These are phyloP conservation scores for Clohesyomyces aquaticus DNA, from an alignment of 495 filamentous ascomycete genomes.

Conservation along the genomic window DNA sequence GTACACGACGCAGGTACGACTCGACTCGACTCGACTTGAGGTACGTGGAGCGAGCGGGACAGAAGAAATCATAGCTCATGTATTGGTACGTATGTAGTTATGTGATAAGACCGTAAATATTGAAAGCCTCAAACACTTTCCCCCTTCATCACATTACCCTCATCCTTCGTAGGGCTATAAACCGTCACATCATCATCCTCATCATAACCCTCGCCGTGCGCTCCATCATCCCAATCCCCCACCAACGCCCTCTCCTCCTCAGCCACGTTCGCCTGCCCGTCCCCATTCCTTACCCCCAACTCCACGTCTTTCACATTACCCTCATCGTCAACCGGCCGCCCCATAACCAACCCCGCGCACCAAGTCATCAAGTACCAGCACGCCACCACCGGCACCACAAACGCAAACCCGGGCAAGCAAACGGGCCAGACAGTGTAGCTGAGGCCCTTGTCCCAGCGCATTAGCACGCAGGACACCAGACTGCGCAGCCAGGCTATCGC, in stretches of 20 bases:
- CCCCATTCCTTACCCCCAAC: background rate
- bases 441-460: conserved; percentile 9
- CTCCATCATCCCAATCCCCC: conserved; percentile 2
- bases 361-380: background rate
- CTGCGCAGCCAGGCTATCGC: conserved; percentile 14
- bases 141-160: too few relatives aligned
- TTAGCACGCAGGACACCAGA: conserved; percentile 15
- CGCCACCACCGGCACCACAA: background rate
- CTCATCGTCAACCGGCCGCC: background rate
- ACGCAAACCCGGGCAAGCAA: background rate
- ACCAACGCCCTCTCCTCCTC: conserved; percentile 12
- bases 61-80: too few relatives aligned
- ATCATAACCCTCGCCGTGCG: background rate
- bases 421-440: conserved; percentile 1
- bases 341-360: background rate
- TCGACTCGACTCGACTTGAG: too few relatives aligned
- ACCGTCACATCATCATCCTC: background rate
- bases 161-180: background rate
- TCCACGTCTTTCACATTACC: background rate
- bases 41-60: too few relatives aligned
- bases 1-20: too few relatives aligned
- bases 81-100: too few relatives aligned
- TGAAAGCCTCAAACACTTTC: too few relatives aligned
- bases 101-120: too few relatives aligned
- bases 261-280: background rate